phyloP scores from a whole-genome alignment of 208 protist species.

The Leishmania aethiopica region DNA sequence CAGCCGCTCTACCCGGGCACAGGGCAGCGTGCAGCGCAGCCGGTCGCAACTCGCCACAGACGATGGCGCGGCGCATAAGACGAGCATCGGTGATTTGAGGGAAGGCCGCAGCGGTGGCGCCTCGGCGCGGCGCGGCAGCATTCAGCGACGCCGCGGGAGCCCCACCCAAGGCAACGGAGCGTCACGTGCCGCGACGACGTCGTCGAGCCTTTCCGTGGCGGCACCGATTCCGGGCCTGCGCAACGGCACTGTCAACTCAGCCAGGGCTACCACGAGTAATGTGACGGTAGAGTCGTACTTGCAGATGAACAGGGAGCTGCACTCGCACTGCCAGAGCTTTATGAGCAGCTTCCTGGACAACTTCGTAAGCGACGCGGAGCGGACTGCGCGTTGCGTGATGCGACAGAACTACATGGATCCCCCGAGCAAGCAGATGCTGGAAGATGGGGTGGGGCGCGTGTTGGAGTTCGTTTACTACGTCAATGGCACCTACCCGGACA shows the following conservation, averaged over 20 bases:
- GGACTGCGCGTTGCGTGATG: slow-evolving; percentile 33
- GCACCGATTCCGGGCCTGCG: slow-evolving; percentile 26
- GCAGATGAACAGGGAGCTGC: slow-evolving; percentile 37
- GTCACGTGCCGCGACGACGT: neutral
- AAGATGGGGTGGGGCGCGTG: slow-evolving; percentile 44
- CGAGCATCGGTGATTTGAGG: neutral
- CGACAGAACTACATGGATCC: slow-evolving; percentile 59
- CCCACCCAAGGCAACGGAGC: slow-evolving; percentile 24
- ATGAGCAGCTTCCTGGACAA: slow-evolving; percentile 47
- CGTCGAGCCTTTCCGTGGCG: slow-evolving; percentile 2
- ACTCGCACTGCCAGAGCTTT: slow-evolving; percentile 41
- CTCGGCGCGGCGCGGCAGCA: slow-evolving; percentile 23
- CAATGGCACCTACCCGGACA: slow-evolving; percentile 42
- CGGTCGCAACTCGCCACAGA: slow-evolving; percentile 3
- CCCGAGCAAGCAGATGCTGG: slow-evolving; percentile 45
- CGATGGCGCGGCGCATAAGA: neutral
- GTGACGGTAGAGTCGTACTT: slow-evolving; percentile 29
- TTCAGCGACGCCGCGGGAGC: slow-evolving; percentile 35
- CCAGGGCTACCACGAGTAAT: slow-evolving; percentile 18
- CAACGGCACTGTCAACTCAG: slow-evolving; percentile 11
- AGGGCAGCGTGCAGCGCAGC: slow-evolving; percentile 14
- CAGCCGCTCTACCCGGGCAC: slow-evolving; percentile 21
- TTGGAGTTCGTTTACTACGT: slow-evolving; percentile 53
- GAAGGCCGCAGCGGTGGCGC: neutral
- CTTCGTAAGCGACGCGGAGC: slow-evolving; percentile 49